phyloP scores from a whole-genome alignment of 768 basidiomycete genomes.

The Termitomyces sp. region DNA sequence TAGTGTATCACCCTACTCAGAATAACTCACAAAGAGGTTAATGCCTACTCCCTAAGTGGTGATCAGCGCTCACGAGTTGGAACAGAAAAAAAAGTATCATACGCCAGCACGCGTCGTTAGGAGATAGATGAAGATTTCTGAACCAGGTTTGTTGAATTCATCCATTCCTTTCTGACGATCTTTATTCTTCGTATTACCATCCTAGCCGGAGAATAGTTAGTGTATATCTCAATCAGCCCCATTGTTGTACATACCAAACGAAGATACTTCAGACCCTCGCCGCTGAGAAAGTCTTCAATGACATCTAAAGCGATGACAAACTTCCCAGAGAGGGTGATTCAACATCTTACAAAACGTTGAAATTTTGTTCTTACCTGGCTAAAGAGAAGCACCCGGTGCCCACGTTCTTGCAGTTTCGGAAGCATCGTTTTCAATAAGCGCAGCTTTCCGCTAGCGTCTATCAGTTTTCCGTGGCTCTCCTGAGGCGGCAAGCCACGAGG shows the following conservation, averaged over 20 bases:
- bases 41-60: slow-evolving; percentile 71
- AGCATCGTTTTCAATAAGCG: slow-evolving; percentile 70
- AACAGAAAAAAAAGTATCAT: slow-evolving; percentile 12
- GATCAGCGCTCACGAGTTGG: background rate
- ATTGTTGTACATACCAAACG: slow-evolving; percentile 53
- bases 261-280: slow-evolving; percentile 76
- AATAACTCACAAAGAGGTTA: slow-evolving; percentile 54
- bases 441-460: slow-evolving; percentile 84
- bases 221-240: background rate
- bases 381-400: slow-evolving; percentile 88
- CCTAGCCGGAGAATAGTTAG: slow-evolving; percentile 38
- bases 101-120: slow-evolving; percentile 87
- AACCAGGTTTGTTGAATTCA: slow-evolving; percentile 82
- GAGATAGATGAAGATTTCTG: slow-evolving; percentile 87
- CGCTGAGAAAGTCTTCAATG: slow-evolving; percentile 82
- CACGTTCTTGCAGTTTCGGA: slow-evolving; percentile 69
- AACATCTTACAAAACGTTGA: background rate
- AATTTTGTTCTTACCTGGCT: slow-evolving; percentile 52
- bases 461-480: slow-evolving; percentile 74
- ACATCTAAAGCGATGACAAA: slow-evolving; percentile 85
- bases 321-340: slow-evolving; percentile 31
- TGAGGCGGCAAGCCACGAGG: slow-evolving; percentile 47
- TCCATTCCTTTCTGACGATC: slow-evolving; percentile 95
- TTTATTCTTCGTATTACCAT: slow-evolving; percentile 81
- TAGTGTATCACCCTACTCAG: background rate